Percentiles rank a stretch among this genome's conserved stretches.
Evolutionary conservation across 345 rosid genomes (phyloP).

Genomic region (Noccaea caerulescens): DNA sequence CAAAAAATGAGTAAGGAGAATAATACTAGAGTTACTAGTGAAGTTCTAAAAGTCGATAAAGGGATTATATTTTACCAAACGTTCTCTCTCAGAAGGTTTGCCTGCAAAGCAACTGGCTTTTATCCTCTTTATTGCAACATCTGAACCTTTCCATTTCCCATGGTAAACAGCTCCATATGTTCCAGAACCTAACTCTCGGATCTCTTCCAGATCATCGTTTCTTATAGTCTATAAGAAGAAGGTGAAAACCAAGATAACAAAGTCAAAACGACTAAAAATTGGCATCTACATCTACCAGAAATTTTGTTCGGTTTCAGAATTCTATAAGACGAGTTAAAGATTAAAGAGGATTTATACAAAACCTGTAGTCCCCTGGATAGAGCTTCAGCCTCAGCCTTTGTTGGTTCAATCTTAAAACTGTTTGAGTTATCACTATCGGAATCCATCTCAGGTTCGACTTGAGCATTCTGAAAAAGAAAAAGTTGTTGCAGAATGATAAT

Average conservation of each 20-base stretch:
- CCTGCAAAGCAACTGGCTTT: constrained; percentile 99
- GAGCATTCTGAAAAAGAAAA: constrained; percentile 57
- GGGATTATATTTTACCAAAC: constrained; percentile 50
- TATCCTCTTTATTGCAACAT: constrained; percentile 96
- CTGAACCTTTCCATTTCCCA: constrained; percentile 99
- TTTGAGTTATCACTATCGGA: constrained; percentile 63
- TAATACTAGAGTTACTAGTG: constrained; percentile 8
- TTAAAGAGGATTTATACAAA: constrained; percentile 3
- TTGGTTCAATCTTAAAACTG: constrained; percentile 78
- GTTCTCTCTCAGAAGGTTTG: constrained; percentile 95
- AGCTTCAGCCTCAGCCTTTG: constrained; percentile 97
- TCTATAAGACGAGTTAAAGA: background rate
- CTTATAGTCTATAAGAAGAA: constrained; percentile 69
- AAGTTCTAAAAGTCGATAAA: background rate
- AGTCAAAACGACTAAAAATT: constrained; percentile 1
- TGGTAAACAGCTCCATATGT: constrained; percentile 97
- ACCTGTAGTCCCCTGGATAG: constrained; percentile 93
- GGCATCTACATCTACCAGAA: constrained; percentile 4
- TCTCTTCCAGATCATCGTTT: constrained; percentile 94
- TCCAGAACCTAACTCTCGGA: constrained; percentile 90
- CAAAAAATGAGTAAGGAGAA: constrained; percentile 34
- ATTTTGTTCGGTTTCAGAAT: background rate
- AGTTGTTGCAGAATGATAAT: constrained; percentile 37
- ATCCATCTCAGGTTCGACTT: constrained; percentile 68
- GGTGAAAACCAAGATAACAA: constrained; percentile 27